Conservation (phyloP, 2,329 filamentous ascomycete species). For the Botrytis squamosa region DNA sequence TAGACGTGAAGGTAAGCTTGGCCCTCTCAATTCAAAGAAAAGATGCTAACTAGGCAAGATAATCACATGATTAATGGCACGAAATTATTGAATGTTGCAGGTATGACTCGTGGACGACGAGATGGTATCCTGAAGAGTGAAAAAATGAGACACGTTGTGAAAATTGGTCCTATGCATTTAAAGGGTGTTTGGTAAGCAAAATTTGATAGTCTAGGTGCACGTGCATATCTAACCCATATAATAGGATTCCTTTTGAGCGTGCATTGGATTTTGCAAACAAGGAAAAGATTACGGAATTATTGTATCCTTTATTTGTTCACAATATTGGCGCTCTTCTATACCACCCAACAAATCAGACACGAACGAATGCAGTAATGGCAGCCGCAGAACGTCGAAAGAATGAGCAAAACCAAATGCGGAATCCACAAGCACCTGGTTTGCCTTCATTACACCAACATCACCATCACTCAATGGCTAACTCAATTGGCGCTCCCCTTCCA, state of each 20-base stretch:
- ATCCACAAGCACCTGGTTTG: constrained; percentile 53
- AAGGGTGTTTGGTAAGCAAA: constrained; percentile 90
- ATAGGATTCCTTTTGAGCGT: constrained; percentile 94
- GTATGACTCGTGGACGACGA: constrained; percentile 93
- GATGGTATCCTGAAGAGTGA: constrained; percentile 98
- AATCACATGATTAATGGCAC: constrained; percentile 99
- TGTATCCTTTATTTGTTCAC: constrained; percentile 96
- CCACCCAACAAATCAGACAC: constrained; percentile 83
- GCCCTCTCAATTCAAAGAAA: not conserved
- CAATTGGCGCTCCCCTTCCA: constrained; percentile 54
- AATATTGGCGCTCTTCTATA: constrained; percentile 94
- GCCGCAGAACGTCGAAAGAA: constrained; percentile 76
- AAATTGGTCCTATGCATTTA: constrained; percentile 98
- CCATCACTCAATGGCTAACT: constrained; percentile 61
- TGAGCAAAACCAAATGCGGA: constrained; percentile 64
- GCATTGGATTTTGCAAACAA: constrained; percentile 99
- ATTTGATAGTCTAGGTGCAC: not conserved
- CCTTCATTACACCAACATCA: constrained; percentile 69
- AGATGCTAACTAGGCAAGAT: constrained; percentile 52
- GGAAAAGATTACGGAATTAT: constrained; percentile 94
- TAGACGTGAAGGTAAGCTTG: constrained; percentile 78
- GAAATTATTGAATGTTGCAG: constrained; percentile 92
- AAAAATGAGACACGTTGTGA: constrained; percentile 94
- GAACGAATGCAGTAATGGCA: constrained; percentile 83
- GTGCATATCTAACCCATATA: constrained; percentile 26